phyloP scores from a whole-genome alignment of 2,329 filamentous ascomycete species.

The Hymenoscyphus linearis region DNA sequence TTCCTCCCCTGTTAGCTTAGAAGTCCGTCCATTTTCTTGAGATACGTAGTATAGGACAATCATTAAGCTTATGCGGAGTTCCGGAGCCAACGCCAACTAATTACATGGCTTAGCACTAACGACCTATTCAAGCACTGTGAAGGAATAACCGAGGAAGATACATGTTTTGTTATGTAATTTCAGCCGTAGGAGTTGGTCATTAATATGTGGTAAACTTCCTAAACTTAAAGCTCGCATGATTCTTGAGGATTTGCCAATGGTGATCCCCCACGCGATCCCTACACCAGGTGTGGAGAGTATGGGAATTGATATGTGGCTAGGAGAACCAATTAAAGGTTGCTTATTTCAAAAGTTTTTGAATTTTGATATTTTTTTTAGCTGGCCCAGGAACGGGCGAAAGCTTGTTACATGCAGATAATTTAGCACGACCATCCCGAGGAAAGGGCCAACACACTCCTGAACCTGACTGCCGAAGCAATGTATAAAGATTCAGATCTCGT shows the following conservation, averaged over 20 bases:
- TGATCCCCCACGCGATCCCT: slow-evolving; percentile 21
- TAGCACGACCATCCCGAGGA: slow-evolving; percentile 38
- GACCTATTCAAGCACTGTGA: neutral
- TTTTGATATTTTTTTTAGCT: neutral
- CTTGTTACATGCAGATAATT: slow-evolving; percentile 37
- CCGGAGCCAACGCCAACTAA: neutral
- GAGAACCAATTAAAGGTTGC: slow-evolving; percentile 27
- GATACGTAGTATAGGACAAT: too few species aligned
- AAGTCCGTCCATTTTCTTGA: neutral
- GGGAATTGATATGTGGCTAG: slow-evolving; percentile 28
- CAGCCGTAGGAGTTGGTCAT: slow-evolving; percentile 39
- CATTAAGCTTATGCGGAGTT: neutral
- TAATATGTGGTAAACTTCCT: slow-evolving; percentile 33
- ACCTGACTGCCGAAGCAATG: slow-evolving; percentile 33
- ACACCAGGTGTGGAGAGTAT: slow-evolving; percentile 31
- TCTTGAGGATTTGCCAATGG: slow-evolving; percentile 37
- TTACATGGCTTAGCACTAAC: neutral
- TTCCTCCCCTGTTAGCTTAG: neutral
- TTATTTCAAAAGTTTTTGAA: neutral
- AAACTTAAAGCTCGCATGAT: slow-evolving; percentile 33
- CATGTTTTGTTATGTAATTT: slow-evolving; percentile 37
- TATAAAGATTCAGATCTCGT: slow-evolving; percentile 34
- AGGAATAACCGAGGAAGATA: neutral
- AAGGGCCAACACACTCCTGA: slow-evolving; percentile 32
- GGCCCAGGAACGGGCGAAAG: slow-evolving; percentile 2